A percentile compares a stretch with the other conserved stretches of the same genome.
Evolutionary conservation across 2,329 filamentous ascomycete genomes (phyloP).

Genomic region (Aspergillus felis): DNA sequence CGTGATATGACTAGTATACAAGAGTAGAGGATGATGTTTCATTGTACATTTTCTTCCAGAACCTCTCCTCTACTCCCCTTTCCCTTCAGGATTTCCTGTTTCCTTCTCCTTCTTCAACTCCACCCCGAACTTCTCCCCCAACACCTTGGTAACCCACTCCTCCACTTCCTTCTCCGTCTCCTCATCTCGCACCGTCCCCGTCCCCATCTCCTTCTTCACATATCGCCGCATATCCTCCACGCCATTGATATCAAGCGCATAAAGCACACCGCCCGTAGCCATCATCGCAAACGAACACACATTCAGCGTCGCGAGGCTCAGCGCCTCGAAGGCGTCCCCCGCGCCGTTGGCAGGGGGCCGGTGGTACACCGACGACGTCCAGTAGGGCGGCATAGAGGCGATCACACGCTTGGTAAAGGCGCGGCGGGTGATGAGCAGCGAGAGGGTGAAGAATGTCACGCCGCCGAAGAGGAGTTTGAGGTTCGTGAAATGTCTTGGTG

Average conservation of each 20-base stretch:
- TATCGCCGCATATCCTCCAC: constrained; percentile 61
- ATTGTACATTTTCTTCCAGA: not conserved
- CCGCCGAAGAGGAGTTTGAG: constrained; percentile 66
- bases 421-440: constrained; percentile 67
- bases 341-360: constrained; percentile 55
- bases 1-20: not conserved
- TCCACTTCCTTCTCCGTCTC: constrained; percentile 53
- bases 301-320: constrained; percentile 84
- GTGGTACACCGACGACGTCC: constrained; percentile 48
- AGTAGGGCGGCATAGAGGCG: constrained; percentile 66
- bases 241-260: constrained; percentile 70
- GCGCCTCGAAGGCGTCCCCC: constrained; percentile 73
- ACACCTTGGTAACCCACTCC: constrained; percentile 48
- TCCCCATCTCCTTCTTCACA: constrained; percentile 58
- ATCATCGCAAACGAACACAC: constrained; percentile 73
- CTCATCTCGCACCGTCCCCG: constrained; percentile 49
- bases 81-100: not conserved
- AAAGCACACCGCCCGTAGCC: constrained; percentile 67
- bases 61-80: not conserved
- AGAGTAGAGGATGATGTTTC: not conserved
- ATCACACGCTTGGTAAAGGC: constrained; percentile 62
- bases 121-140: constrained; percentile 47
- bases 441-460: constrained; percentile 68
- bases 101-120: constrained; percentile 32
- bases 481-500: constrained; percentile 21